These are phyloP conservation scores for Naegleria fowleri DNA, from an alignment of 208 protist species.

Conservation along the genomic window DNA sequence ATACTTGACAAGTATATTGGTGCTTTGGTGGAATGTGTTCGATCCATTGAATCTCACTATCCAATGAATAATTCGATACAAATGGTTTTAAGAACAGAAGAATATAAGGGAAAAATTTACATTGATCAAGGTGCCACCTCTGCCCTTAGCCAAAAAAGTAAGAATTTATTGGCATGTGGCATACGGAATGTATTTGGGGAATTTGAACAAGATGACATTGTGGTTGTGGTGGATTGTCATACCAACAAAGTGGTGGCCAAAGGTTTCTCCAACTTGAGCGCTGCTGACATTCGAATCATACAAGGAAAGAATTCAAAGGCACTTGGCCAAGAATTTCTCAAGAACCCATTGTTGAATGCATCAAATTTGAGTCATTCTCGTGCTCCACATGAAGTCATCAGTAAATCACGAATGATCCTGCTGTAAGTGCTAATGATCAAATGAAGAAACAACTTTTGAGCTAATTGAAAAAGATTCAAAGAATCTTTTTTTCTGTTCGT, in stretches of 20 bases:
- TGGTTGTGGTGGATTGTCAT: not conserved
- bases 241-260: not conserved
- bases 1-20: not conserved
- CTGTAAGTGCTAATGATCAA: not conserved
- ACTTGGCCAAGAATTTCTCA: not conserved
- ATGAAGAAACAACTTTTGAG: not conserved
- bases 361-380: not conserved
- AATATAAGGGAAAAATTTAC: not conserved
- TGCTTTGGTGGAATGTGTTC: not conserved
- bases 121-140: not conserved
- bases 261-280: not conserved
- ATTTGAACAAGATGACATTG: not conserved
- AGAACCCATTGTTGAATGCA: not conserved
- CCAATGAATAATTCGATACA: not conserved
- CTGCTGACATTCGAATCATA: not conserved
- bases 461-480: not conserved
- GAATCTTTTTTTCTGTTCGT: not conserved
- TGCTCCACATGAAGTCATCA: not conserved
- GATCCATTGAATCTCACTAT: not conserved
- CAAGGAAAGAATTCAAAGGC: not conserved
- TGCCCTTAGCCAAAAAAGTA: not conserved
- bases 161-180: not conserved
- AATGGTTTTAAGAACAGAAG: not conserved
- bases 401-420: not conserved
- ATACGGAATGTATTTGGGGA: not conserved